Base-by-base conservation (phyloP, 495 filamentous ascomycete genomes). In the Diplogelasinospora grovesii region DNA sequence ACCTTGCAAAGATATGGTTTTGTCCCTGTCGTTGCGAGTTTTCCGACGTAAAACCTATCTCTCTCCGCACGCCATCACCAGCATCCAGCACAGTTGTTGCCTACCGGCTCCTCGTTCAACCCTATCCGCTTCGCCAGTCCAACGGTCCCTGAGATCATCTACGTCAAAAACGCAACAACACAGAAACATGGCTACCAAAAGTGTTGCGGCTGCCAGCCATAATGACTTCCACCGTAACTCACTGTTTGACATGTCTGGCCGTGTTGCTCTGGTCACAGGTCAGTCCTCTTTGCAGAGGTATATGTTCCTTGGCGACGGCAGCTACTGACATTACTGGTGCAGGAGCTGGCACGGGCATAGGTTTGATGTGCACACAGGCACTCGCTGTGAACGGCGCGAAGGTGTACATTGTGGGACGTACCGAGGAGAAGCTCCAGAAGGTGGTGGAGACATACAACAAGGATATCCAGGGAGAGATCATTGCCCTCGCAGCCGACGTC, bases 331-430 rank as follows among this genome's bases (percentile, higher is more conserved):
- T 8, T 11, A 8, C n/a, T 9, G 4, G 15, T 10, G 21, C 16
- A 42, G 49, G 59, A 40, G 61, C 48, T 29, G 61, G 61, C 4
- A 81, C 71, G 22, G 74, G 74, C 29, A 77, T 82, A 43, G 78
- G 79, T 15, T 73, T 83, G 28, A 89, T 89, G 84, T 85, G 84
- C 45, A 81, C 85, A 0, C 79, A 88, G 50, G 82, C 85, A 2
- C 83, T 83, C 47, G 81, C 87, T 1, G 65, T 74, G 19, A 89
- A 89, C 57, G 85, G 86, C 26, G 85, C 86, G 13, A 86, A 78
- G 26, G 85, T 89, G 22, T 89, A 89, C 61, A 88, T 92, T 44
- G 83, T 82, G 6, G 87, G 83, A 3, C 81, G 85, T 29, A 82
- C 82, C 53, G 68, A 41, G 2, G 45, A 50, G 30, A 57, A 59